phyloP scores from a whole-genome alignment of 164 flowering plant genomes.

The Magnolia sinica region DNA sequence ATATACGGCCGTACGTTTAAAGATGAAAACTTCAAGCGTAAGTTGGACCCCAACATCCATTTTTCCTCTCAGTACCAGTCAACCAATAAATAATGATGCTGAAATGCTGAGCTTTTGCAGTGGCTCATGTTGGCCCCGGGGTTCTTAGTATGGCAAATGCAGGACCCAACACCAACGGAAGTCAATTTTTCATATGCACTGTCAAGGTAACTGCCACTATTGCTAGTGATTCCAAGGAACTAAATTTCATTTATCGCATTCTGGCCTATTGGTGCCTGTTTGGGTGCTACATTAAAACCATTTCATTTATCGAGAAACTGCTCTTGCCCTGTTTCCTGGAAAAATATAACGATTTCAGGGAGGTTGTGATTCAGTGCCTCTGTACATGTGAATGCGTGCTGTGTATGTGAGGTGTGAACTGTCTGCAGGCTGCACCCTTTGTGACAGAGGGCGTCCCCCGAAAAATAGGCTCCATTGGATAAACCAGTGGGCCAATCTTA shows the following conservation, averaged over 20 bases:
- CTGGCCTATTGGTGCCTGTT: too few relatives aligned
- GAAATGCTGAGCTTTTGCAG: conserved; percentile 16
- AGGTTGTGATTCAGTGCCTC: too few relatives aligned
- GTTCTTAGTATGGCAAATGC: conserved; percentile 41
- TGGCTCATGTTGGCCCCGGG: conserved; percentile 34
- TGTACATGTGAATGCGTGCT: too few relatives aligned
- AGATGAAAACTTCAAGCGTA: conserved; percentile 96
- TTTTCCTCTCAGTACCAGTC: not conserved
- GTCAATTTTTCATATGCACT: conserved; percentile 97
- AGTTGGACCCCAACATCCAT: conserved; percentile 25
- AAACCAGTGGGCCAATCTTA: not conserved
- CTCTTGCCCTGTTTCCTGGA: too few relatives aligned
- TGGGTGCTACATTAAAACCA: too few relatives aligned
- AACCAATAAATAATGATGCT: not conserved
- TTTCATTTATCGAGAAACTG: too few relatives aligned
- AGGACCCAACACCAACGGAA: conserved; percentile 95
- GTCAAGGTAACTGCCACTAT: conserved; percentile 62
- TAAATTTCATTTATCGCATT: not conserved
- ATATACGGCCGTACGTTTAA: conserved; percentile 95
- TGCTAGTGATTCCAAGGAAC: not conserved
- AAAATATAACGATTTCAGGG: too few relatives aligned
- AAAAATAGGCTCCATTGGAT: not conserved
- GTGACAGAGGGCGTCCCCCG: too few relatives aligned
- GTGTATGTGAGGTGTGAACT: too few relatives aligned
- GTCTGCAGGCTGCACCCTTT: too few relatives aligned